Evolutionary conservation across 352 stramenopile genomes (phyloP).

Genomic region (Sclerospora graminicola): DNA sequence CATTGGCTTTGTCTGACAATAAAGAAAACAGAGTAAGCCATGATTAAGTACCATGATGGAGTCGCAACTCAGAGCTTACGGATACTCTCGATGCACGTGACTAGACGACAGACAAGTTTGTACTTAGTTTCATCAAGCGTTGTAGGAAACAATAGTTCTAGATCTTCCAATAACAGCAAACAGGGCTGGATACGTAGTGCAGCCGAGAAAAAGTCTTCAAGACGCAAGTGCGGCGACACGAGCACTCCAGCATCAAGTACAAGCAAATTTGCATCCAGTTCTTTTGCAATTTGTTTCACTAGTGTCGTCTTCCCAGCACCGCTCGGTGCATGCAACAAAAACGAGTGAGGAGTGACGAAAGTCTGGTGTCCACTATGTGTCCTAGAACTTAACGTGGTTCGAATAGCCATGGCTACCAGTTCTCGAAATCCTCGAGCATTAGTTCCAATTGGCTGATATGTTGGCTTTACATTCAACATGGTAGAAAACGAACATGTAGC

Average conservation of each 20-base stretch:
- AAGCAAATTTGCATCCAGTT: constrained; percentile 46
- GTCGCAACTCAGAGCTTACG: constrained; percentile 20
- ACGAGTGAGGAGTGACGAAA: constrained; percentile 19
- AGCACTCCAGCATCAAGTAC: constrained; percentile 53
- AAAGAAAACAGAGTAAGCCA: background rate
- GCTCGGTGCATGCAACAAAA: constrained; percentile 56
- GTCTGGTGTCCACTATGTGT: background rate
- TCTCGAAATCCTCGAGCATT: constrained; percentile 32
- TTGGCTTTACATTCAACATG: background rate
- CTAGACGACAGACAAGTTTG: constrained; percentile 52
- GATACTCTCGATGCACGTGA: constrained; percentile 43
- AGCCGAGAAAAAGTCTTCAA: constrained; percentile 62
- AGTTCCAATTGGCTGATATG: constrained; percentile 23
- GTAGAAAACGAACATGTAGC: constrained; percentile 6
- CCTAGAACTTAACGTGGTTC: background rate
- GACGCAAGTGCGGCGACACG: constrained; percentile 32
- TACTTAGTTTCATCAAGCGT: constrained; percentile 64
- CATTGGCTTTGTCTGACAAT: constrained; percentile 18
- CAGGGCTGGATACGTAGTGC: constrained; percentile 59
- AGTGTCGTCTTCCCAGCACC: constrained; percentile 68
- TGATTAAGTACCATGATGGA: background rate
- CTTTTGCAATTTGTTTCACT: constrained; percentile 36
- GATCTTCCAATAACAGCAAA: constrained; percentile 56
- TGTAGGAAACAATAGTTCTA: constrained; percentile 67
- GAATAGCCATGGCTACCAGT: constrained; percentile 30